Evolutionary conservation across 2,329 filamentous ascomycete species (phyloP).

Genomic region (Dactylellina haptotyla): DNA sequence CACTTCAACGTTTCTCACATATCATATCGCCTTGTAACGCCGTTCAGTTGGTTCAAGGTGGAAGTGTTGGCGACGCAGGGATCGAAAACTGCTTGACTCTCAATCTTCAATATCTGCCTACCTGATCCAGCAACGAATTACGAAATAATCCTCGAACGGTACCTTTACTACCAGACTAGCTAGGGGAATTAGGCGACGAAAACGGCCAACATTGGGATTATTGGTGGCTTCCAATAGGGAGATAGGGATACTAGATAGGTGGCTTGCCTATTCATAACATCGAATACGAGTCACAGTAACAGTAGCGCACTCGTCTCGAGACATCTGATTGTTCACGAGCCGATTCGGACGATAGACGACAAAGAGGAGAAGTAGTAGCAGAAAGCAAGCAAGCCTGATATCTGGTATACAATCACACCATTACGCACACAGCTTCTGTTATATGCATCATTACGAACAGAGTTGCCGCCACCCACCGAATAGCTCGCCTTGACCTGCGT

Average conservation of each 20-base stretch:
- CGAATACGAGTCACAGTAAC: too few species aligned
- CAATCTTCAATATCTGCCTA: neutral
- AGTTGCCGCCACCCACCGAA: neutral
- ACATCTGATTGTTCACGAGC: conserved; percentile 37
- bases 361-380: too few species aligned
- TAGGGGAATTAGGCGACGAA: neutral
- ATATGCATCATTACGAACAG: neutral
- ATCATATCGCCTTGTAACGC: too few species aligned
- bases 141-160: conserved; percentile 11
- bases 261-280: too few species aligned
- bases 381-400: too few species aligned
- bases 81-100: neutral
- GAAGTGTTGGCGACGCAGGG: neutral
- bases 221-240: neutral
- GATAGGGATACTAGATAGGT: conserved; percentile 2
- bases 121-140: conserved; percentile 16
- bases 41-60: too few species aligned
- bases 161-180: neutral
- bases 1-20: conserved; percentile 4
- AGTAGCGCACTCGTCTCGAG: neutral
- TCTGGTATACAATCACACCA: conserved; percentile 34
- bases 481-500: neutral
- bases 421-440: conserved; percentile 5
- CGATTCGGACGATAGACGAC: conserved; percentile 1
- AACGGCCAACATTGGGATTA: neutral